These are phyloP conservation scores for Lactuca saligna DNA, from an alignment of 129 eudicot genomes.

Conservation along the genomic window DNA sequence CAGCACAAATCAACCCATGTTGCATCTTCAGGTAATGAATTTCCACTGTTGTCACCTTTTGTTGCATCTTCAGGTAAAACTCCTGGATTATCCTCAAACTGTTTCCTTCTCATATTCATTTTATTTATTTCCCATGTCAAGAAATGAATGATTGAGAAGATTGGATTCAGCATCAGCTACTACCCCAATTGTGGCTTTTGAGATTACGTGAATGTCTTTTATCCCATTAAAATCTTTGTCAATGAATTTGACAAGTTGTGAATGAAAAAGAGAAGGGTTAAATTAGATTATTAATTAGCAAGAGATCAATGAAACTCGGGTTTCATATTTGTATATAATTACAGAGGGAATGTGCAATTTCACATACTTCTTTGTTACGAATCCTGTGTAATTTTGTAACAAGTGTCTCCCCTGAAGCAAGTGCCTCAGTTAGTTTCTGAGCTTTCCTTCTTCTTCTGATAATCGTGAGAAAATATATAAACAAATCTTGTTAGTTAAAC, in stretches of 20 bases:
- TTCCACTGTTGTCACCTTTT: slow-evolving; percentile 46
- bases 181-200: neutral
- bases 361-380: neutral
- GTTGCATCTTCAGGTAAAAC: slow-evolving; percentile 95
- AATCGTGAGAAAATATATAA: neutral
- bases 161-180: neutral
- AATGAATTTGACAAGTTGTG: neutral
- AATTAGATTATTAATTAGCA: neutral
- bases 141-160: neutral
- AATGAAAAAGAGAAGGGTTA: no score
- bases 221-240: neutral
- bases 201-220: neutral
- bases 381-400: neutral
- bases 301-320: no score
- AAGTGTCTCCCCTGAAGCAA: neutral
- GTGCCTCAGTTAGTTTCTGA: neutral
- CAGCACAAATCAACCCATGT: slow-evolving; percentile 32
- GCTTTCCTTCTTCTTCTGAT: neutral
- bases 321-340: neutral
- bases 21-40: no score
- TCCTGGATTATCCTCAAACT: slow-evolving; percentile 83
- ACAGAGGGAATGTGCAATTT: neutral
- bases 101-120: slow-evolving; percentile 23
- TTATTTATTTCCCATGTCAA: neutral
- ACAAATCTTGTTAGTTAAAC: neutral